These are phyloP conservation scores for Mrakia gelida DNA, from an alignment of 768 basidiomycete species.

Conservation along the genomic window DNA sequence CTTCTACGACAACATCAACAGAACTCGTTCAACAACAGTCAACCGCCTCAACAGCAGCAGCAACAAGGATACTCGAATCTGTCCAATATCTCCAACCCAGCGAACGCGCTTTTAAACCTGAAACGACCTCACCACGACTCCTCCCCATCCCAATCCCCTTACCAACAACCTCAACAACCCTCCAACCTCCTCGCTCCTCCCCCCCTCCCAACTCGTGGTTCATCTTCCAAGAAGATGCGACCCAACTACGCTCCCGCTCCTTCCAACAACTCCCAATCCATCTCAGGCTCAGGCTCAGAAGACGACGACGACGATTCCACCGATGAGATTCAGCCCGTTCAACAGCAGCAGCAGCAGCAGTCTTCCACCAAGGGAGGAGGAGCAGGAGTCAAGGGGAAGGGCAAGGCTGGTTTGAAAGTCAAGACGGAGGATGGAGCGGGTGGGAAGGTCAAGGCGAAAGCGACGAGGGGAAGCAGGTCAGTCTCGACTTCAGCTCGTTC, in stretches of 20 bases:
- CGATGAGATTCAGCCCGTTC: neutral
- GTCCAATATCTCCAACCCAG: neutral
- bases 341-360: too few relatives aligned
- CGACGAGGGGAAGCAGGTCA: slow-evolving; percentile 29
- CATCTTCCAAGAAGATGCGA: neutral
- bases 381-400: slow-evolving; percentile 19
- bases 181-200: neutral
- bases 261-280: neutral
- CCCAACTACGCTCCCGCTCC: neutral
- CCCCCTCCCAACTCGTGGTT: neutral
- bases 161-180: neutral
- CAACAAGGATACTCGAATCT: slow-evolving; percentile 1
- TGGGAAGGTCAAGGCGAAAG: slow-evolving; percentile 21
- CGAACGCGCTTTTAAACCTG: slow-evolving; percentile 17
- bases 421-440: neutral
- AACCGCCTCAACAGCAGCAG: neutral
- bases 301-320: slow-evolving; percentile 10
- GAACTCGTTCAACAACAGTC: neutral
- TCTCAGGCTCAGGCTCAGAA: neutral
- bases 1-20: neutral
- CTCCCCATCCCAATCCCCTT: neutral
- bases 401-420: neutral
- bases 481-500: neutral
- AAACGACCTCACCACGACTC: slow-evolving; percentile 13
- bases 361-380: neutral